phyloP scores from a whole-genome alignment of 176 grass and related monocot genomes.

The Juncus inflexus region DNA sequence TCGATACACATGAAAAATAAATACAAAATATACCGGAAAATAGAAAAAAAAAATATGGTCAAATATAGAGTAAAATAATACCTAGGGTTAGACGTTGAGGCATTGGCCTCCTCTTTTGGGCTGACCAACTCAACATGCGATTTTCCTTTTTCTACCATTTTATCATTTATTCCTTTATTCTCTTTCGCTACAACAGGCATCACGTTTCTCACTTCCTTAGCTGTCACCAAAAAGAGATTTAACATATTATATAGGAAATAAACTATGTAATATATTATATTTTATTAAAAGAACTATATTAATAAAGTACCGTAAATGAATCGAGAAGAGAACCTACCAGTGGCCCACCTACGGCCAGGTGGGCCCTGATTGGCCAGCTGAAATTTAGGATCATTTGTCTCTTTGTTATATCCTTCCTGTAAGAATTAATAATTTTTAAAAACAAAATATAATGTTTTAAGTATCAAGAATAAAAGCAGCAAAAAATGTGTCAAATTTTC shows the following conservation, averaged over 20 bases:
- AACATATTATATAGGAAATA: too few relatives aligned
- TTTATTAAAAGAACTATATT: too few relatives aligned
- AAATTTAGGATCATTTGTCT: conserved; percentile 46
- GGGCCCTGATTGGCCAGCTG: not conserved
- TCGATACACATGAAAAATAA: too few relatives aligned
- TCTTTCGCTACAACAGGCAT: conserved; percentile 41
- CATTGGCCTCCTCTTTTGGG: conserved; percentile 39
- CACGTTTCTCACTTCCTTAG: conserved; percentile 45
- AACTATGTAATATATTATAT: too few relatives aligned
- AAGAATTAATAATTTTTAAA: conserved; percentile 25
- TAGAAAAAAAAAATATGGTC: too few relatives aligned
- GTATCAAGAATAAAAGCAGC: too few relatives aligned
- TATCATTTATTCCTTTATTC: conserved; percentile 46
- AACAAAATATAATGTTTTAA: too few relatives aligned
- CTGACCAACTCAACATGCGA: conserved; percentile 27
- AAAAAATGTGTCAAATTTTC: conserved; percentile 11
- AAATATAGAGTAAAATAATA: conserved; percentile 28
- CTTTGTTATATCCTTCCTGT: conserved; percentile 35
- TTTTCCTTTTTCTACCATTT: conserved; percentile 41
- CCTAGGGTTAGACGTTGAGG: conserved; percentile 42
- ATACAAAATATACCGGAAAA: too few relatives aligned
- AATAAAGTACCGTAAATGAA: conserved; percentile 42
- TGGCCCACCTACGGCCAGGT: conserved; percentile 32
- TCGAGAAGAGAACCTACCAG: conserved; percentile 56
- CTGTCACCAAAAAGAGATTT: conserved; percentile 34